Evolutionary conservation across 2,329 filamentous ascomycete genomes (phyloP).

Genomic region (Fusarium lyarnte): DNA sequence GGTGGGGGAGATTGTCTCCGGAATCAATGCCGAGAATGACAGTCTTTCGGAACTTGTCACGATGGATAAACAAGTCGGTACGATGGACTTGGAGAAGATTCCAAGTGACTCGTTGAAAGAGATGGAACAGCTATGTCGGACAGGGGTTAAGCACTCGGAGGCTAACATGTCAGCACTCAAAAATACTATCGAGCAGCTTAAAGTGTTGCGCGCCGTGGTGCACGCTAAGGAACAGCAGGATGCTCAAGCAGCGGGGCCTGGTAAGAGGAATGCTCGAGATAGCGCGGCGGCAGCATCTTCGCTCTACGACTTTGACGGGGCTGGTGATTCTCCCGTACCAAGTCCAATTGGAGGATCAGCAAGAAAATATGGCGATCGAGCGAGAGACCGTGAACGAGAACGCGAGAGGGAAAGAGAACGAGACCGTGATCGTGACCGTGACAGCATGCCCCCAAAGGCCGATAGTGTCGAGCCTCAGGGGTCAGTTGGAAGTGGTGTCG

Average conservation of each 20-base stretch:
- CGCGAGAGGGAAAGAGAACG: conserved; percentile 43
- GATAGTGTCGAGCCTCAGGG: conserved; percentile 66
- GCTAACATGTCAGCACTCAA: conserved; percentile 51
- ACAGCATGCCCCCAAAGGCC: conserved; percentile 63
- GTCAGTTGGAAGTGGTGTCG: conserved; percentile 48
- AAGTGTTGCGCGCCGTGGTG: conserved; percentile 54
- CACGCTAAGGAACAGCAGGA: conserved; percentile 56
- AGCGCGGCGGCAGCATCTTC: conserved; percentile 47
- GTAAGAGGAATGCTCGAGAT: conserved; percentile 43
- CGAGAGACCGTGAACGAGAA: conserved; percentile 55
- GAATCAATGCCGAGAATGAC: conserved; percentile 56
- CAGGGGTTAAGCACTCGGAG: conserved; percentile 54
- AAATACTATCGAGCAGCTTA: conserved; percentile 54
- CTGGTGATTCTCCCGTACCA: conserved; percentile 57
- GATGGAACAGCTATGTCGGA: conserved; percentile 56
- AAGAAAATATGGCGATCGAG: conserved; percentile 50
- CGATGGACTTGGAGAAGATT: conserved; percentile 51
- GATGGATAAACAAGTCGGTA: conserved; percentile 54
- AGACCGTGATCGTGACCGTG: conserved; percentile 22
- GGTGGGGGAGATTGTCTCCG: conserved; percentile 51
- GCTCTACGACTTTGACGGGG: conserved; percentile 57
- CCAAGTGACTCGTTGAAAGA: conserved; percentile 51
- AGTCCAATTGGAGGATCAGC: conserved; percentile 52
- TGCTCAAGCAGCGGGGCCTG: conserved; percentile 45
- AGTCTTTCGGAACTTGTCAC: conserved; percentile 52